Evolutionary conservation across 352 stramenopile genomes (phyloP), one percentile per base, ranked within the genome.

Genomic region (Phytophthora cryptogea): DNA sequence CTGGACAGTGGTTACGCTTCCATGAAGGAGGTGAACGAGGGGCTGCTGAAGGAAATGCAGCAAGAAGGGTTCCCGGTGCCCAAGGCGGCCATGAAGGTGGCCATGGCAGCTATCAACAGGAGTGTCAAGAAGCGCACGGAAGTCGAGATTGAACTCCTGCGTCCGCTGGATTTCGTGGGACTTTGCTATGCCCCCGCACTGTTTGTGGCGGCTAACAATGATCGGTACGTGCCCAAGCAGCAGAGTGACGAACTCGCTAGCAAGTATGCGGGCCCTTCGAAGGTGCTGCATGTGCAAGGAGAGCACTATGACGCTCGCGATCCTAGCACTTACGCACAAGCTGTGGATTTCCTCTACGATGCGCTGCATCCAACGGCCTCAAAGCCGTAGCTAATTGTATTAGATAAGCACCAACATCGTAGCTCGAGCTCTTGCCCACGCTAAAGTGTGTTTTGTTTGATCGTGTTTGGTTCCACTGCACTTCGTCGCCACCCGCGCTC

Each of bases 81-180:
- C 2, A 85, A 80, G 45, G 68, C 83, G 8, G 59, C 94, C 14
- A 74, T 94, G 45, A 89, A 91, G 58, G 63, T 90, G 45, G 85
- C 75, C 10, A 56, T 83, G 33, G 66, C 63, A 5, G 79, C 89
- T 14, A 74, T 96, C 53, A 68, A 88, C 54, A 80, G 89, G 55
- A 92, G 83, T 44, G 76, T 94, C 50, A 82, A 79, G 66, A 90
- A 92, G 53, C 78, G 83, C 43, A 78, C 84, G 1, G 84, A 86
- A 9, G 80, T 96, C 33, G 80, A 90, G 41, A 54, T 94, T 14
- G 74, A 88, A 2, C 43, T 80, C 20, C 68, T 96, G 23, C 70
- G 76, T 8, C 87, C 87, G 13, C 63, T 94, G 39, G 80, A 92
- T 27, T 89, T 89, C 53, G 87, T 89, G 6, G 46, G 66, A 10